Evolutionary conservation across 495 filamentous ascomycete species (phyloP).

Genomic region (Tuber aestivum): DNA sequence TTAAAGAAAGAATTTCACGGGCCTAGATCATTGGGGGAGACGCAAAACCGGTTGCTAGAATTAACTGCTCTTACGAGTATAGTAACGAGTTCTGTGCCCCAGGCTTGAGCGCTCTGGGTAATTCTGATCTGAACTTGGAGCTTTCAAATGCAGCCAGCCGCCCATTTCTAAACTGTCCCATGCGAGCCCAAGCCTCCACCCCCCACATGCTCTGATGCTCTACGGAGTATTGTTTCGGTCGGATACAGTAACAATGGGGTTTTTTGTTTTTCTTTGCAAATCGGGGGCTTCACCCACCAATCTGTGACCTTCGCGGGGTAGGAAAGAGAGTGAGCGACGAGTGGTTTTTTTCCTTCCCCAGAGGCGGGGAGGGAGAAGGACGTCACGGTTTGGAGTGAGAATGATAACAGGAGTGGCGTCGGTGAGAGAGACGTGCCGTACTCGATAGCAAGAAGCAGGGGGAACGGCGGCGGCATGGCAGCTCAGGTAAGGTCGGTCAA

Average conservation of each 20-base stretch:
- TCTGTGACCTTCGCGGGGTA: neutral
- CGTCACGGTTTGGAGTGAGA: neutral
- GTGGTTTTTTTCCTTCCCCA: neutral
- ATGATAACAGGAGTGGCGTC: neutral
- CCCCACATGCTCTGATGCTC: neutral
- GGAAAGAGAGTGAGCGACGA: neutral
- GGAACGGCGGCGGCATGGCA: neutral
- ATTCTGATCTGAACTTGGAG: neutral
- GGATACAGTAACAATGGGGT: neutral
- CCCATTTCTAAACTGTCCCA: neutral
- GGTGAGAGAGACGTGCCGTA: neutral
- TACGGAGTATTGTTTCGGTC: neutral
- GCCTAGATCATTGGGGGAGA: neutral
- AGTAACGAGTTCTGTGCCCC: neutral
- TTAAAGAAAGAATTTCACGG: neutral
- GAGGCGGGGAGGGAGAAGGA: neutral
- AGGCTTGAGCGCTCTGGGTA: neutral
- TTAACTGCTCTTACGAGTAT: neutral
- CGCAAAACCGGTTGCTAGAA: neutral
- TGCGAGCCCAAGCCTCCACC: neutral
- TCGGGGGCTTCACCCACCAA: neutral
- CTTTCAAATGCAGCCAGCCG: neutral
- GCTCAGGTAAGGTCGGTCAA: neutral
- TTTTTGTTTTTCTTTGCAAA: neutral
- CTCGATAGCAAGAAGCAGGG: neutral